A percentile compares a stretch with the other conserved stretches of the same genome.
These are phyloP conservation scores for Zygosaccharomyces kombuchaensis DNA, from an alignment of 805 yeast genomes.

Conservation along the genomic window DNA sequence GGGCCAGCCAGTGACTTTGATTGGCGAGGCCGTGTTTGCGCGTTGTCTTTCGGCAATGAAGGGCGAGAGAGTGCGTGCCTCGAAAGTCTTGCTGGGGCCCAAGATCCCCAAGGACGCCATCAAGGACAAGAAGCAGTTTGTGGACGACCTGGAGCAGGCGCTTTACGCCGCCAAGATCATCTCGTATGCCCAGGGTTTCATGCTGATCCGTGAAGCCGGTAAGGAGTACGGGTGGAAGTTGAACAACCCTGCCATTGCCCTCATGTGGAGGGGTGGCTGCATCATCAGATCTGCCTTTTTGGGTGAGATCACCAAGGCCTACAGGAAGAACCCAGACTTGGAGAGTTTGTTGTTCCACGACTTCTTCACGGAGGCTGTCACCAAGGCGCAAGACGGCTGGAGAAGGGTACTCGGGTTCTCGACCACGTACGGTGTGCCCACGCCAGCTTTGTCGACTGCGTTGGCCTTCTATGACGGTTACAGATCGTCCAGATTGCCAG, in stretches of 20 bases:
- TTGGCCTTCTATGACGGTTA: slow-evolving; percentile 97
- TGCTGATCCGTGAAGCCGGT: slow-evolving; percentile 98
- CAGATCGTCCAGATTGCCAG: slow-evolving; percentile 94
- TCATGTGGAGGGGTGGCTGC: slow-evolving; percentile 99
- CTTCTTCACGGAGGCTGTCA: slow-evolving; percentile 87
- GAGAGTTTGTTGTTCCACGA: slow-evolving; percentile 94
- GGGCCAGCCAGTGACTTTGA: slow-evolving; percentile 97
- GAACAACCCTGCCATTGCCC: slow-evolving; percentile 96
- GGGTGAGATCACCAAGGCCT: slow-evolving; percentile 95
- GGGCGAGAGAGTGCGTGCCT: slow-evolving; percentile 84
- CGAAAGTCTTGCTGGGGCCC: slow-evolving; percentile 79
- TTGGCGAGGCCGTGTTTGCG: slow-evolving; percentile 97
- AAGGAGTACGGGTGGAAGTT: slow-evolving; percentile 94
- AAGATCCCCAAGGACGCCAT: slow-evolving; percentile 53
- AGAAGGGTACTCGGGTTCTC: slow-evolving; percentile 80
- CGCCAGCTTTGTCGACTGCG: slow-evolving; percentile 97
- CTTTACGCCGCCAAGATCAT: slow-evolving; percentile 97
- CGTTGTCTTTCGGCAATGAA: slow-evolving; percentile 94
- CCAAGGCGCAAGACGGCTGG: slow-evolving; percentile 95
- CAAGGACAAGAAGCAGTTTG: slow-evolving; percentile 75
- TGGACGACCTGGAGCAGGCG: slow-evolving; percentile 96
- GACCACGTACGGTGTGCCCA: slow-evolving; percentile 84
- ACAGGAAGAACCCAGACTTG: slow-evolving; percentile 86
- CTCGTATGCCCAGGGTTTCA: slow-evolving; percentile 99
- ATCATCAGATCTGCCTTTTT: slow-evolving; percentile 98